Evolutionary conservation across 129 eudicot genomes (phyloP).

Genomic region (Escallonia herrerae): DNA sequence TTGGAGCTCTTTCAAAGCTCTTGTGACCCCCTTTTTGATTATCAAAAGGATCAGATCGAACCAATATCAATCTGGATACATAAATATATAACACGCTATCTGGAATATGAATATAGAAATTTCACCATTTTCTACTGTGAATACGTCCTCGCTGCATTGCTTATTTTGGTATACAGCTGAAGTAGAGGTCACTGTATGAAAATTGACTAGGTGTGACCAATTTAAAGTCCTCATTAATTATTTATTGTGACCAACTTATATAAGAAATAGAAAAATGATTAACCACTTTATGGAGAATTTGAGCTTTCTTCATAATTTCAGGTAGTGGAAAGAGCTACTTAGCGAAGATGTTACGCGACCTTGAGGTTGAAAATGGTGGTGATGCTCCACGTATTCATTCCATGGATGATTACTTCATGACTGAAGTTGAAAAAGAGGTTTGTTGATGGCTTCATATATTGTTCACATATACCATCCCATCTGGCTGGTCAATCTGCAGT

Average conservation of each 20-base stretch:
- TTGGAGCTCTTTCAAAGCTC: too few species aligned
- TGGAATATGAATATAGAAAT: too few species aligned
- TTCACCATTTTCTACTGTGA: too few species aligned
- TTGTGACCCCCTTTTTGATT: neutral
- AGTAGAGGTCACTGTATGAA: too few species aligned
- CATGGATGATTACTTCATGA: constrained; percentile 98
- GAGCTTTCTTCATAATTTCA: constrained; percentile 21
- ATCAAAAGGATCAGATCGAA: neutral
- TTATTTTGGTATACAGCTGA: too few species aligned
- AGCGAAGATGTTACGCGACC: constrained; percentile 86
- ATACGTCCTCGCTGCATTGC: too few species aligned
- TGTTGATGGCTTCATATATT: constrained; percentile 6
- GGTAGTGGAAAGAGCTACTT: constrained; percentile 99
- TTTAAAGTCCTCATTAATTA: too few species aligned
- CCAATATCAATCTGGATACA: too few species aligned
- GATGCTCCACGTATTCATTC: constrained; percentile 89
- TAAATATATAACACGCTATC: too few species aligned
- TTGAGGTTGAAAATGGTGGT: constrained; percentile 97
- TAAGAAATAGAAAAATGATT: neutral
- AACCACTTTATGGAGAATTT: neutral
- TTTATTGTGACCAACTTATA: too few species aligned
- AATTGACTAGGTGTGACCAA: too few species aligned
- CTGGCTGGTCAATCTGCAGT: neutral
- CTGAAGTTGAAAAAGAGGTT: constrained; percentile 90
- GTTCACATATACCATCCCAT: neutral